Base-by-base conservation (phyloP, 345 rosid species). In the Hypericum perforatum region DNA sequence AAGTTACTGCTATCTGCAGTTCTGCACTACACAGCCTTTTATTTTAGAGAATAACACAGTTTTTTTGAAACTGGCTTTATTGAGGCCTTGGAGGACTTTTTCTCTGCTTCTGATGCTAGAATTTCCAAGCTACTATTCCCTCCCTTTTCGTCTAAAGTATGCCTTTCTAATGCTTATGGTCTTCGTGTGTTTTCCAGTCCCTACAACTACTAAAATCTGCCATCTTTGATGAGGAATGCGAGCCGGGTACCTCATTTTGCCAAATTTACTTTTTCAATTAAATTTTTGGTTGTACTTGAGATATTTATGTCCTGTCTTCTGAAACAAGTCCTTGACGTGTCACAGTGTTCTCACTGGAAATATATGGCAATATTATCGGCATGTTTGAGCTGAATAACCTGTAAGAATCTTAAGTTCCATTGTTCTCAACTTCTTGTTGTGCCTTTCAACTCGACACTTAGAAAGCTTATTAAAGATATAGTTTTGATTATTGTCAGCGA, bases 361-460 rank as follows among this genome's bases (percentile, higher is more conserved):
- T 91, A 60, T 87, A 82, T 64, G 98, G 96, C 54, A 77, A 81
- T 62, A 79, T 87, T 61, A 81, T 91, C 47, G 95, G 95, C 79
- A 91, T 91, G 94, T 87, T 85, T 66, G 96, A 91, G 83, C 79
- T 81, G 62, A 91, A 91, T 76, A 91, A 91, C 76, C 80, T 91
- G 95, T 91, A 80, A 82, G 96, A 13, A 12, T 58, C 48, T 12
- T 54, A 9, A 49, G 7, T 14, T 48, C 15, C 22, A 7, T 13
- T 22, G 32, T 22, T 22, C n/a, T n/a, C n/a, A n/a, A n/a, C n/a
- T n/a, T n/a, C 32, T 22, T 22, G 32, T 4, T 22, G 32, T 1
- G 4, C 32, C 32, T 22, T 22, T 22, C 1, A 22, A 22, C 32
- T 22, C 32, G 32, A 22, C 32, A 22, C 4, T 22, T 1, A 22